Evolutionary conservation across 768 basidiomycete species (phyloP).

Genomic region (Serendipita sp.): DNA sequence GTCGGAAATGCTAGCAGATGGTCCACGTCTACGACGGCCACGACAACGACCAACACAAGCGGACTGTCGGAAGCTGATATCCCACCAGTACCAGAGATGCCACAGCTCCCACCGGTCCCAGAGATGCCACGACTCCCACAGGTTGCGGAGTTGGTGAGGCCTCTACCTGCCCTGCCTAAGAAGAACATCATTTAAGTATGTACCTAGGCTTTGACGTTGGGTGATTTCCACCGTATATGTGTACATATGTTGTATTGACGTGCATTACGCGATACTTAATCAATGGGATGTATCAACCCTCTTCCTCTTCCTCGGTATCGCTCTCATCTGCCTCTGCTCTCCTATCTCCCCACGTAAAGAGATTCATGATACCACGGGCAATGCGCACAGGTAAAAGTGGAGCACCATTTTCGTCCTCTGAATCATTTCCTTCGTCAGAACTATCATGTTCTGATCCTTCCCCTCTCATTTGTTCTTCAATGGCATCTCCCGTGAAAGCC

Average conservation of each 20-base stretch:
- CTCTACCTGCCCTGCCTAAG: neutral
- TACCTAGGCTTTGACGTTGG: neutral
- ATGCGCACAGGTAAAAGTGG: constrained; percentile 7
- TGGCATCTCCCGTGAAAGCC: constrained; percentile 18
- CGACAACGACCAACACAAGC: neutral
- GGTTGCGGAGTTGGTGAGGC: neutral
- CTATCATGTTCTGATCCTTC: constrained; percentile 4
- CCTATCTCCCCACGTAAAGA: constrained; percentile 29
- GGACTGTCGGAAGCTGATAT: neutral
- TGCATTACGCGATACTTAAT: no score
- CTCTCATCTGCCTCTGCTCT: constrained; percentile 36
- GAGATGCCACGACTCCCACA: neutral
- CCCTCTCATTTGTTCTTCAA: constrained; percentile 14
- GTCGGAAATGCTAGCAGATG: neutral
- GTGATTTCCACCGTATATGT: no score
- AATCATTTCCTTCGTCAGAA: constrained; percentile 14
- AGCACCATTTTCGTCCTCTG: constrained; percentile 25
- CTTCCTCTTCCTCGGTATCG: constrained; percentile 15
- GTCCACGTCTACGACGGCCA: neutral
- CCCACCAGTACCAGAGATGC: neutral
- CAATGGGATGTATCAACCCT: neutral
- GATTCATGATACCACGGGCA: neutral
- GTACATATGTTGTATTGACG: no score
- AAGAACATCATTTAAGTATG: neutral
- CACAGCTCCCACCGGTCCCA: neutral